Base-by-base conservation (phyloP, 495 filamentous ascomycete species). In the Pyrenula aspistea region DNA sequence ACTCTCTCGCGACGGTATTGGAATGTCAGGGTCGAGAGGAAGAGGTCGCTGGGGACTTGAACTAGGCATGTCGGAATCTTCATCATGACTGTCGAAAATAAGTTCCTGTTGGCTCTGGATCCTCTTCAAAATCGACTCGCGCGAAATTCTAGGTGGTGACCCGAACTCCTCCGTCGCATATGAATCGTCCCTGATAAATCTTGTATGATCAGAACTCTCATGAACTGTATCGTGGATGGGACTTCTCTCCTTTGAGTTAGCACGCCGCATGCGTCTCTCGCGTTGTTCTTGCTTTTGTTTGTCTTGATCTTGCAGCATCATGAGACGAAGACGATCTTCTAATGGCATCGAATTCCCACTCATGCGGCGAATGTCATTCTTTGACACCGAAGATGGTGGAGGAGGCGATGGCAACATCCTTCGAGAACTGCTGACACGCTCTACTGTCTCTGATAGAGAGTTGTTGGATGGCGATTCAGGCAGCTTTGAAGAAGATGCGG, bases 101-200 rank as follows among this genome's bases (percentile, higher is more conserved):
- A 68, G 49, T 49, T 60, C 67, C 55, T 66, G 64, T 57, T 68
- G 72, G 61, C 63, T 85, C 61, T 91, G 90, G 22, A 97, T 84
- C 56, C 90, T 90, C 15, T 89, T 83, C 53, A 96, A 71, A 56
- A 97, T 97, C 0, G 91, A 95, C 64, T 96, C 93, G 21, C 93
- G 80, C 31, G 93, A 96, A 63, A 96, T 92, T 24, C 84, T 85
- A 12, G 88, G 87, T 25, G 85, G 80, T 0, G 84, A 68, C 54
- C 85, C 77, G 56, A 83, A 84, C 25, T 83, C 78, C 12, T 74
- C 79, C 47, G 81, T 59, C 15, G 71, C 77, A 54, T 82, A 79
- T 31, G 77, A 74, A 51, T 71, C 75, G 21, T 66, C 64, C 4
- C 25, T 22, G 22, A n/a, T 22, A 4, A 54, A 61, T 48, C 61